Conservation (phyloP, 768 basidiomycete genomes). For the Hericium alpestre region DNA sequence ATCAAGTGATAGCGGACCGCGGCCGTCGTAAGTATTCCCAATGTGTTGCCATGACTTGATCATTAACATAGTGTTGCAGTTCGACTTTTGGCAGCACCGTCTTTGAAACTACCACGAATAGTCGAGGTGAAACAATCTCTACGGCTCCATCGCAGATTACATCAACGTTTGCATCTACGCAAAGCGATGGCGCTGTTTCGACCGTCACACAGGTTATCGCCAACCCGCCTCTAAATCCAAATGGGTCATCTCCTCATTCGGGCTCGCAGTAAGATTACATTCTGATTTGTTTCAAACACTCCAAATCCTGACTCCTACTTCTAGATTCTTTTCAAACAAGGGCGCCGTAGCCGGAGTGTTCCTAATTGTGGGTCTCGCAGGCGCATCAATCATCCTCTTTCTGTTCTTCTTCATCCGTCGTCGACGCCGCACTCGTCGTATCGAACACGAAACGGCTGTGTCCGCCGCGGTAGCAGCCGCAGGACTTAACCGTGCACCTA, state of each 20-base stretch:
- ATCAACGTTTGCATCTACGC: constrained; percentile 42
- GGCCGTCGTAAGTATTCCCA: constrained; percentile 15
- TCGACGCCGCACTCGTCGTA: constrained; percentile 43
- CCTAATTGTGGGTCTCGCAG: constrained; percentile 77
- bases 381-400: constrained; percentile 56
- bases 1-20: constrained; percentile 6
- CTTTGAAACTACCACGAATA: constrained; percentile 52
- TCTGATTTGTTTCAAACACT: not conserved
- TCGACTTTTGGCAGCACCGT: constrained; percentile 44
- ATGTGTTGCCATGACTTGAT: constrained; percentile 6
- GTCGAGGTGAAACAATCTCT: constrained; percentile 34
- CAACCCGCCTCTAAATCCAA: constrained; percentile 61
- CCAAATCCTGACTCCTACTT: too few relatives aligned
- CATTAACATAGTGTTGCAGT: constrained; percentile 21
- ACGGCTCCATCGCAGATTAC: constrained; percentile 52
- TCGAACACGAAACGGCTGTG: constrained; percentile 65
- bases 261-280: constrained; percentile 38
- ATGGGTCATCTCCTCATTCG: constrained; percentile 25
- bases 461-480: constrained; percentile 65
- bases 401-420: constrained; percentile 61
- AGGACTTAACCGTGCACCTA: constrained; percentile 53
- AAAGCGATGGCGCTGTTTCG: constrained; percentile 37
- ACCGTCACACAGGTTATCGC: constrained; percentile 54
- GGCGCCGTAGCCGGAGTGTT: constrained; percentile 91
- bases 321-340: constrained; percentile 77